Conservation (phyloP, 2,329 filamentous ascomycete genomes). For the Aureobasidium sp. region DNA sequence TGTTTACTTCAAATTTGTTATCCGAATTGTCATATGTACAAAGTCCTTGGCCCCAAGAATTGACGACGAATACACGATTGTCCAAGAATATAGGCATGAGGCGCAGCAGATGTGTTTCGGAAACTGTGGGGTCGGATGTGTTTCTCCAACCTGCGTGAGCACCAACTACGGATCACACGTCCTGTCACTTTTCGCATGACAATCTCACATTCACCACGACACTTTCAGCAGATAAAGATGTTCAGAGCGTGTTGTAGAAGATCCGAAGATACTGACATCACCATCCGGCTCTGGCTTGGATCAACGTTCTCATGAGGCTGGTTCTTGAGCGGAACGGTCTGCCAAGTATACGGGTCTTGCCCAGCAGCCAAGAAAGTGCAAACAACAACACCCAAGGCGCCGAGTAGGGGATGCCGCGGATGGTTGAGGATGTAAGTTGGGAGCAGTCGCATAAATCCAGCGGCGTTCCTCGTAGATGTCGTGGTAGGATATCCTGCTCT, state of each 20-base stretch:
- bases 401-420: background rate
- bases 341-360: slow-evolving; percentile 3
- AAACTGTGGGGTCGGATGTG: background rate
- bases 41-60: slow-evolving; percentile 8
- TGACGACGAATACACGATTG: background rate
- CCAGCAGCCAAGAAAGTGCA: slow-evolving; percentile 1
- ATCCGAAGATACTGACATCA: no score
- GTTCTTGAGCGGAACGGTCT: no score
- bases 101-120: slow-evolving; percentile 5
- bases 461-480: background rate
- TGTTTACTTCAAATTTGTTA: background rate
- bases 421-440: background rate
- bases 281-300: no score
- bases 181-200: no score
- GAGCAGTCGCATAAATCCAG: slow-evolving; percentile 6
- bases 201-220: no score
- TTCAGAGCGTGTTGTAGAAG: no score
- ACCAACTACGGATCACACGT: background rate
- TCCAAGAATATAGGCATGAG: background rate
- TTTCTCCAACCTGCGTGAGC: background rate
- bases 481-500: background rate
- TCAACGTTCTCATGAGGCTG: no score
- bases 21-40: background rate
- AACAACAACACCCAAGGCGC: slow-evolving; percentile 7
- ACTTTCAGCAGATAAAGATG: background rate